These are phyloP conservation scores for Stemphylium vesicarium DNA, from an alignment of 2,329 filamentous ascomycete genomes.

Conservation along the genomic window DNA sequence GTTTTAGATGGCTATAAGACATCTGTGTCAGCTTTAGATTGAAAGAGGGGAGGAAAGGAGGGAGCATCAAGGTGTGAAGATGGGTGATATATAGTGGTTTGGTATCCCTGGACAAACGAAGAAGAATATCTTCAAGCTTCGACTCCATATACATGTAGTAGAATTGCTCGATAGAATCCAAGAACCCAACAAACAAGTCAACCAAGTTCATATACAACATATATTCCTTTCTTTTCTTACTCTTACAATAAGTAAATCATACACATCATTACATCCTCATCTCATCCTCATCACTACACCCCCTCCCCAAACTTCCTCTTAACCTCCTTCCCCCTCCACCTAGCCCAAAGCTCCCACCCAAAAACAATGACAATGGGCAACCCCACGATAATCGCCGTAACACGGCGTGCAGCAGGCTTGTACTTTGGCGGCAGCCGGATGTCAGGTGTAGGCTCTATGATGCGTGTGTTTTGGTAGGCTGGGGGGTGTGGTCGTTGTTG, in stretches of 20 bases:
- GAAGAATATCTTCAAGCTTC: no score
- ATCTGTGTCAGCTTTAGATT: no score
- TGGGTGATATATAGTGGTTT: no score
- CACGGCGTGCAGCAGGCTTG: constrained; percentile 37
- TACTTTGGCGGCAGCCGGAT: constrained; percentile 39
- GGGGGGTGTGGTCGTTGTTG: constrained; percentile 1
- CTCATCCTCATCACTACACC: not conserved
- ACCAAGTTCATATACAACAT: no score
- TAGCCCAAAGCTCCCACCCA: constrained; percentile 40
- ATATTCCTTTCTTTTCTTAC: no score
- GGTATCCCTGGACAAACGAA: no score
- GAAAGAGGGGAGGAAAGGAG: no score
- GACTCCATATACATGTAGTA: no score
- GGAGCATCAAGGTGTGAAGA: no score
- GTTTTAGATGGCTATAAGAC: no score
- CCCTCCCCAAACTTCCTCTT: constrained; percentile 21
- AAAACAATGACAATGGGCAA: constrained; percentile 44
- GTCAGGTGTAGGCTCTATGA: constrained; percentile 31
- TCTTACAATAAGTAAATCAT: not conserved
- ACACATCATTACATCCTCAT: not conserved
- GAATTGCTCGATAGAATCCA: no score
- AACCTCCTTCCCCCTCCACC: constrained; percentile 30
- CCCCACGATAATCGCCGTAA: constrained; percentile 45
- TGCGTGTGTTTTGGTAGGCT: constrained; percentile 8
- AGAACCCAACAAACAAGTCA: no score